phyloP scores from a whole-genome alignment of 2,329 filamentous ascomycete species.

The Botrytis sinoallii region DNA sequence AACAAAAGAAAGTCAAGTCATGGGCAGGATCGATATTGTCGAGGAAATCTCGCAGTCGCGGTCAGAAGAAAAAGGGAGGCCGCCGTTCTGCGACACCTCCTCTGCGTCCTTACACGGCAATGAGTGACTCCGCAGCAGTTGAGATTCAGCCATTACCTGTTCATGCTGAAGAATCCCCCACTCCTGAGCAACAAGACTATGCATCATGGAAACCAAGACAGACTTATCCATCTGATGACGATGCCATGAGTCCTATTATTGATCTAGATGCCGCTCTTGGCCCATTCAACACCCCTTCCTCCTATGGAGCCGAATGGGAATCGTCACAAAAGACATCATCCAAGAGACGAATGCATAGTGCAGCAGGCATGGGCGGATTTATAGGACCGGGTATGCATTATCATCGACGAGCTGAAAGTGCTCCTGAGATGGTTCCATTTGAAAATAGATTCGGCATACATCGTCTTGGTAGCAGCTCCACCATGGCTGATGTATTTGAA shows the following conservation, averaged over 20 bases:
- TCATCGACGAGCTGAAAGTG: slow-evolving; percentile 75
- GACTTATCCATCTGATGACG: slow-evolving; percentile 49
- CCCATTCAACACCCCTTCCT: slow-evolving; percentile 79
- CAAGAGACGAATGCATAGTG: slow-evolving; percentile 73
- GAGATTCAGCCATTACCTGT: slow-evolving; percentile 23
- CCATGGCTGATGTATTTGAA: slow-evolving; percentile 85
- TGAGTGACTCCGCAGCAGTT: slow-evolving; percentile 30
- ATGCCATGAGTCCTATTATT: slow-evolving; percentile 75
- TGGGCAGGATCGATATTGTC: slow-evolving; percentile 53
- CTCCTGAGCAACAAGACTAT: slow-evolving; percentile 32
- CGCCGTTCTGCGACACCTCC: slow-evolving; percentile 46
- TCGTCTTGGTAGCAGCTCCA: slow-evolving; percentile 63
- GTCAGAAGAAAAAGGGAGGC: slow-evolving; percentile 42
- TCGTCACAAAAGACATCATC: slow-evolving; percentile 59
- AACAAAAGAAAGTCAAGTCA: slow-evolving; percentile 71
- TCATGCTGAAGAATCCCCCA: slow-evolving; percentile 17
- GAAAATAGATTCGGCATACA: slow-evolving; percentile 62
- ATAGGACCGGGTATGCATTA: slow-evolving; percentile 69
- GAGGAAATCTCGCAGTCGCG: slow-evolving; percentile 46
- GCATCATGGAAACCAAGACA: slow-evolving; percentile 42
- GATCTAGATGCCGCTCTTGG: slow-evolving; percentile 92
- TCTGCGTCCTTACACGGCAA: slow-evolving; percentile 34
- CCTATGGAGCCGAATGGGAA: slow-evolving; percentile 62
- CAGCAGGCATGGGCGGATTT: slow-evolving; percentile 67
- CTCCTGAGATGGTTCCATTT: slow-evolving; percentile 61